Base-by-base conservation (phyloP, 1,284 basidiomycete species). In the Pyrrhoderma noxium region DNA sequence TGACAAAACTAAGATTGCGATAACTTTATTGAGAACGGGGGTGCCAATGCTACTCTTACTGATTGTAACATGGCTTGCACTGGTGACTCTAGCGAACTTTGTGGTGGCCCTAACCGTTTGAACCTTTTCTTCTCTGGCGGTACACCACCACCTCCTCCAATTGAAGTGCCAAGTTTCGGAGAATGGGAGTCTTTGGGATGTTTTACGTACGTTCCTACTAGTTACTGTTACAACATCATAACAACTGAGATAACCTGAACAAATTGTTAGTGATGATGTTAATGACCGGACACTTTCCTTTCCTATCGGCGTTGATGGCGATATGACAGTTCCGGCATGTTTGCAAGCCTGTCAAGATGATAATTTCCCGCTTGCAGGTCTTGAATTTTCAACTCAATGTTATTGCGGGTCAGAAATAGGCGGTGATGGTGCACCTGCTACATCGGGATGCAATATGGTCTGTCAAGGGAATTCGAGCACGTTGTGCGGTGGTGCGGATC, bases 131-230 rank as follows among this genome's bases (percentile, higher is more conserved):
- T 72, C 72, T 83, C 73, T 57, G 81, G 82, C 22, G 64, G 66
- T 39, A 53, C 64, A 13, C 78, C 80, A 23, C 76, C 83, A 3
- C 61, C 80, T 1, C 64, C 75, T 16, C 76, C 82, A 0, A 63
- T 64, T 18, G 76, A 72, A 42, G 70, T 74, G 1, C 68, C 73
- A 1, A 72, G 63, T 50, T 71, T 80, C 44, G 82, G 80, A 3
- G 69, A 74, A 39, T 85, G 82, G 82, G 64, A 65, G 3, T 80
- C 80, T 1, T 69, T 84, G 22, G 82, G 82, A 4, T 85, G 82
- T 62, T 83, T 72, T 65, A 79, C 69, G 82, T 83, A n/a, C n/a
- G n/a, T n/a, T n/a, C n/a, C n/a, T n/a, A n/a, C n/a, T n/a, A n/a
- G n/a, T n/a, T n/a, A n/a, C n/a, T n/a, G n/a, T n/a, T n/a, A n/a